Percentiles rank a stretch among this genome's conserved stretches.
phyloP scores from a whole-genome alignment of 352 stramenopile genomes.

The Phytopythium cucurbitacearum region DNA sequence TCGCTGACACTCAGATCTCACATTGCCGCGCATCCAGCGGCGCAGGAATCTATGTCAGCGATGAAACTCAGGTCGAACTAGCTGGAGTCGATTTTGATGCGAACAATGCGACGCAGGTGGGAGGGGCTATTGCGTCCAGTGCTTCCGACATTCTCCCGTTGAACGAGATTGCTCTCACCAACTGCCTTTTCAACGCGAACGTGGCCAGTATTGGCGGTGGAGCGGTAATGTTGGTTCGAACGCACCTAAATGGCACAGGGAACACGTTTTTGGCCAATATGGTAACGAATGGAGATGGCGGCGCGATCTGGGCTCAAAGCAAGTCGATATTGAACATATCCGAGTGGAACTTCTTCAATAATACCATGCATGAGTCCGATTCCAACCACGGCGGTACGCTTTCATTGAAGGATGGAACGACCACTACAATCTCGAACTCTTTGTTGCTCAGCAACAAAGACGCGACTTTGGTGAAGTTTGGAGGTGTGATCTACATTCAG shows the following conservation, averaged over 20 bases:
- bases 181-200: too few relatives aligned
- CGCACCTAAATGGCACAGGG: background rate
- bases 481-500: slow-evolving; percentile 43
- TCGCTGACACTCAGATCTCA: slow-evolving; percentile 13
- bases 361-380: slow-evolving; percentile 19
- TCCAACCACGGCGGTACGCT: slow-evolving; percentile 18
- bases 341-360: slow-evolving; percentile 33
- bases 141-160: background rate
- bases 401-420: slow-evolving; percentile 16
- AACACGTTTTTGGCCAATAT: slow-evolving; percentile 20
- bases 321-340: slow-evolving; percentile 9
- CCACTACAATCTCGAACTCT: slow-evolving; percentile 20
- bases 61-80: slow-evolving; percentile 13
- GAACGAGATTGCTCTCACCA: too few relatives aligned
- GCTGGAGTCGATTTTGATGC: slow-evolving; percentile 15
- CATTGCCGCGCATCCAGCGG: slow-evolving; percentile 14
- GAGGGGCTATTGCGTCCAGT: slow-evolving; percentile 19
- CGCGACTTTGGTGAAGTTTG: slow-evolving; percentile 19
- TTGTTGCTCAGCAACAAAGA: slow-evolving; percentile 23
- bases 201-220: too few relatives aligned
- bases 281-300: slow-evolving; percentile 15
- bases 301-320: slow-evolving; percentile 21
- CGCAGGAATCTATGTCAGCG: slow-evolving; percentile 22
- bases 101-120: slow-evolving; percentile 23
- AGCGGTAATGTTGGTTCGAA: too few relatives aligned